Evolutionary conservation across 75 land plant genomes (phyloP).

Genomic region (Cupressus sempervirens): DNA sequence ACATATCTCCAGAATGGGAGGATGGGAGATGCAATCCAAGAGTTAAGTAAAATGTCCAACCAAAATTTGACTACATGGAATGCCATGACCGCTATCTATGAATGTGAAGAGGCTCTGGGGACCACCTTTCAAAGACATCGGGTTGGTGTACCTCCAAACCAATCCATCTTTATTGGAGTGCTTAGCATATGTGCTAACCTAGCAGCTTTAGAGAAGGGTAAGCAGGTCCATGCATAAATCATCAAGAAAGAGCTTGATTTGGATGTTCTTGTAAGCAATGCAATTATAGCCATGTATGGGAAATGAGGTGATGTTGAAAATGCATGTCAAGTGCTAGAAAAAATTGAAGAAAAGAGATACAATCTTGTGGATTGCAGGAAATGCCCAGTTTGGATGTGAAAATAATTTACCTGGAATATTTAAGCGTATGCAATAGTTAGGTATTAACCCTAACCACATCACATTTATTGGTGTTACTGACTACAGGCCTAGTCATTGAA

Average conservation of each 20-base stretch:
- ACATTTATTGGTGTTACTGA: constrained; percentile 14
- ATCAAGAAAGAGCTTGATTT: constrained; percentile 9
- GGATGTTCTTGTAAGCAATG: constrained; percentile 6
- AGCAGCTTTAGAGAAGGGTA: constrained; percentile 33
- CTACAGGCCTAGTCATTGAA: constrained; percentile 9
- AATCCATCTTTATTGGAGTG: constrained; percentile 49
- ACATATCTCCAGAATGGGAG: constrained; percentile 11
- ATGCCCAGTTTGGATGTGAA: constrained; percentile 9
- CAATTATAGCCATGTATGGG: constrained; percentile 14
- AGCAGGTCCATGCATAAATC: constrained; percentile 44
- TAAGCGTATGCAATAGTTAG: constrained; percentile 7
- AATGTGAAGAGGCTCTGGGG: constrained; percentile 32
- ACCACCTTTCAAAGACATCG: constrained; percentile 32
- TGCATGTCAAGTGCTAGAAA: constrained; percentile 8
- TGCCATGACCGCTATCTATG: constrained; percentile 45
- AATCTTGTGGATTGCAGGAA: constrained; percentile 16
- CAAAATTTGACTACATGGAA: constrained; percentile 26
- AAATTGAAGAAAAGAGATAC: background rate
- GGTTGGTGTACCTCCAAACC: constrained; percentile 26
- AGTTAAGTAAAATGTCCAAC: background rate
- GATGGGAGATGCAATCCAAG: constrained; percentile 11
- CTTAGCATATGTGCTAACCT: constrained; percentile 45
- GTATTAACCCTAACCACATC: constrained; percentile 1
- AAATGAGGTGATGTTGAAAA: constrained; percentile 13
- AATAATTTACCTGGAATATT: constrained; percentile 3